Evolutionary conservation across 139 green algal species (phyloP), one percentile per base, ranked within the genome.

Genomic region (Marvania coccoides): DNA sequence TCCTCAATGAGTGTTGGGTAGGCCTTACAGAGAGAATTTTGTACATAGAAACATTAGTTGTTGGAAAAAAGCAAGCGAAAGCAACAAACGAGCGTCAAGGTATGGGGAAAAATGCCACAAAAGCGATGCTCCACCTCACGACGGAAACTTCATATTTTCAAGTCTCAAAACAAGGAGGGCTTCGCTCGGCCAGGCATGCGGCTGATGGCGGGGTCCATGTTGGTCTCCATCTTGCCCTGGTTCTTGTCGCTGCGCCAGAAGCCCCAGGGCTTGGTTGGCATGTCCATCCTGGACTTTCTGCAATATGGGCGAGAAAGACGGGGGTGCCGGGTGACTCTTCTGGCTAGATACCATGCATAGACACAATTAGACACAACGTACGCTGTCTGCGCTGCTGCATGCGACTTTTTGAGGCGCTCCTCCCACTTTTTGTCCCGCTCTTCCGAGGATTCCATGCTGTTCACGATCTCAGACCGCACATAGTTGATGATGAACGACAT

Each of bases 211-310:
- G 59, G 59, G 14, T 66, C 59, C 19, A 14, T n/a, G 51, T 48
- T 70, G 1, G 29, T 65, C 30, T 29, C 61, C 58, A 51, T 72
- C 46, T 63, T 73, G 13, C 9, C 63, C 34, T 31, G 29, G 47
- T 69, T 15, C 47, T 74, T 78, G 9, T 73, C 71, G 23, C 29
- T 37, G 3, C 47, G 58, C 71, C 71, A 78, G 48, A 78, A 78
- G 38, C 71, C 71, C 71, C 71, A 78, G 28, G 19, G 33, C 58
- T 78, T 78, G 23, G 65, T 74, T 6, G 71, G 71, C 7, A 70
- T 45, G 3, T 19, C 13, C 34, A 78, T 67, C 35, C 63, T 74
- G 29, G n/a, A 36, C 33, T 67, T 72, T 19, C 70, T 77, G 70
- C 61, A 55, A 8, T 19, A 34, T 13, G 29, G 9, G 29, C 28